phyloP scores from a whole-genome alignment of 164 flowering plant species.

The Protea cynaroides region DNA sequence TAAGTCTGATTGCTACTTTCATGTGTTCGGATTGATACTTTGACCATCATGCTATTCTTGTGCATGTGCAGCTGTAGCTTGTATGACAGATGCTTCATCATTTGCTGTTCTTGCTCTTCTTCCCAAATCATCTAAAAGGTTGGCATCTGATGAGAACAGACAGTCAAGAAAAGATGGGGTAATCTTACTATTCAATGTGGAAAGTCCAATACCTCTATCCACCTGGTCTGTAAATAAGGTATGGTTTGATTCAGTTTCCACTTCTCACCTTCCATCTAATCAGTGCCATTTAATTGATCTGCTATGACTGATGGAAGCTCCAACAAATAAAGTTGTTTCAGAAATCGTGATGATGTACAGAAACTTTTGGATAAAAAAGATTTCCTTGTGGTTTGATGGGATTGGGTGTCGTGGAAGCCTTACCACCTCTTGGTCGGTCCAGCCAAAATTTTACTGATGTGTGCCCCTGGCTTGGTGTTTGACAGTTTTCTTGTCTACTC shows the following conservation, averaged over 20 bases:
- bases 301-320: background rate
- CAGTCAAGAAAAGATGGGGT: conserved; percentile 47
- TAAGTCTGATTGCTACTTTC: background rate
- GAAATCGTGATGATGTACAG: too few species aligned
- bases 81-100: conserved; percentile 34
- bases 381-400: too few species aligned
- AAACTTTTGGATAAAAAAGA: too few species aligned
- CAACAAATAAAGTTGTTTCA: too few species aligned
- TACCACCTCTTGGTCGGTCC: too few species aligned
- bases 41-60: background rate
- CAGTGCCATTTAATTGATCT: background rate
- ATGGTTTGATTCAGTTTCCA: conserved; percentile 1
- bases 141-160: conserved; percentile 18
- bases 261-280: background rate
- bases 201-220: conserved; percentile 59
- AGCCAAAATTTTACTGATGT: too few species aligned
- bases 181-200: conserved; percentile 57
- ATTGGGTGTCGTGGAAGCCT: too few species aligned
- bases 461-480: background rate
- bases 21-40: background rate
- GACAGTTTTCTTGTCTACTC: too few species aligned
- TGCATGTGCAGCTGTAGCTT: conserved; percentile 60
- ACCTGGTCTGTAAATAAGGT: conserved; percentile 86
- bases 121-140: conserved; percentile 24
- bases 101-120: conserved; percentile 75